phyloP scores from a whole-genome alignment of 2,329 filamentous ascomycete species.

The Fusarium xyrophilum region DNA sequence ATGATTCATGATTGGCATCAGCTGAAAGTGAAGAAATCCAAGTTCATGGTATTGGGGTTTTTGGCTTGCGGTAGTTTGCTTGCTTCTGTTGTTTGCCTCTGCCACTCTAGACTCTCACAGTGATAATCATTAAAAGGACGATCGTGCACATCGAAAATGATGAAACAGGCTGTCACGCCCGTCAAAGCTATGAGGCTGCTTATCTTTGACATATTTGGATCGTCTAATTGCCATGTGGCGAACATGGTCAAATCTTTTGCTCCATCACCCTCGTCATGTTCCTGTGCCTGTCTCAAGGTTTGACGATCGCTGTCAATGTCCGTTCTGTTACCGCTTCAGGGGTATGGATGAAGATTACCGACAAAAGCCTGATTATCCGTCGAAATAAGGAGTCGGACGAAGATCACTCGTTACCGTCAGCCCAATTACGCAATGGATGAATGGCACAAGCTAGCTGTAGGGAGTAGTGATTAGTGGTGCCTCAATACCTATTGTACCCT shows the following conservation, averaged over 20 bases:
- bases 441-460: neutral
- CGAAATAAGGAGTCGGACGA: slow-evolving; percentile 3
- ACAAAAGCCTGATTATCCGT: slow-evolving; percentile 8
- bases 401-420: slow-evolving; percentile 1
- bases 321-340: slow-evolving; percentile 18
- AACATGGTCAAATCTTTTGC: slow-evolving; percentile 16
- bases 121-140: neutral
- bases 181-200: slow-evolving; percentile 12
- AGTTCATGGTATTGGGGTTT: slow-evolving; percentile 15
- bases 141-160: slow-evolving; percentile 19
- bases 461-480: neutral
- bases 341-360: slow-evolving; percentile 14
- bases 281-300: slow-evolving; percentile 28
- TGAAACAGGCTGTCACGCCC: slow-evolving; percentile 34
- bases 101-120: neutral
- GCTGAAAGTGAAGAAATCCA: slow-evolving; percentile 14
- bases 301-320: slow-evolving; percentile 13
- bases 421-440: slow-evolving; percentile 4
- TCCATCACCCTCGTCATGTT: slow-evolving; percentile 2
- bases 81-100: slow-evolving; percentile 7
- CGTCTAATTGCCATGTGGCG: slow-evolving; percentile 33
- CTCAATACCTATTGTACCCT: neutral
- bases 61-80: slow-evolving; percentile 4
- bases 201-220: slow-evolving; percentile 33
- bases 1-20: slow-evolving; percentile 15